Base-by-base conservation (phyloP, 768 basidiomycete genomes). In the Hypholoma fasciculare region DNA sequence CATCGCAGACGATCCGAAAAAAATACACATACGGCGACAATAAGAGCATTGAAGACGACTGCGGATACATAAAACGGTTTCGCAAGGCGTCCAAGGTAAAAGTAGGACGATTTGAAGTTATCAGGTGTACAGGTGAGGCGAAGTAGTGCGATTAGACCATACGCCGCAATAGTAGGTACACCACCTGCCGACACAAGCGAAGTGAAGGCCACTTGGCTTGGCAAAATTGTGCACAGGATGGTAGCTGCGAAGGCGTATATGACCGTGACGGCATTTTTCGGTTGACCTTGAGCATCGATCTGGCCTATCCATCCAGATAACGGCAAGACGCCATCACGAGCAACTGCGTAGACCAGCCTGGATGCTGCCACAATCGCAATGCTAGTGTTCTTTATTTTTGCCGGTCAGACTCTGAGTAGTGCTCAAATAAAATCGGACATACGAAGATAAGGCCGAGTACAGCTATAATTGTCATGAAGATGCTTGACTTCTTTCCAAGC, bases 241-340 rank as follows among this genome's bases (percentile, higher is more conserved):
- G 74, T 44, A 1, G 89, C 87, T 0, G 85, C 89, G 61, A 95
- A 94, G 59, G 90, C 66, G 66, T 84, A 91, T 69, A 96, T 95
- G 64, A 96, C 87, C 2, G 92, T 92, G 16, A 96, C 87, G 12
- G 94, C 94, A 68, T 94, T 88, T 55, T 77, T 81, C 0, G 94
- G 94, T 65, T 95, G 90, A 1, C 90, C 88, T 14, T 80, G 72
- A 0, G 71, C 61, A 49, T 90, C 86, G 42, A 96, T 90, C 59
- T 79, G 73, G 44, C 90, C 86, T 52, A 97, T 89, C 94, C 94
- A 96, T 12, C 74, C 59, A 0, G 91, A 94, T 48, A 91, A 69
- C 0, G 95, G 94, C 11, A 97, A 77, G 0, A 96, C 92, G 27
- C 94, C 94, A 64, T 97, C 95, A 53, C 95, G 88, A n/a, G 94